A percentile compares a stretch with the other conserved stretches of the same genome.
phyloP scores from a whole-genome alignment of 1,284 basidiomycete species.

The Boletus sp. region DNA sequence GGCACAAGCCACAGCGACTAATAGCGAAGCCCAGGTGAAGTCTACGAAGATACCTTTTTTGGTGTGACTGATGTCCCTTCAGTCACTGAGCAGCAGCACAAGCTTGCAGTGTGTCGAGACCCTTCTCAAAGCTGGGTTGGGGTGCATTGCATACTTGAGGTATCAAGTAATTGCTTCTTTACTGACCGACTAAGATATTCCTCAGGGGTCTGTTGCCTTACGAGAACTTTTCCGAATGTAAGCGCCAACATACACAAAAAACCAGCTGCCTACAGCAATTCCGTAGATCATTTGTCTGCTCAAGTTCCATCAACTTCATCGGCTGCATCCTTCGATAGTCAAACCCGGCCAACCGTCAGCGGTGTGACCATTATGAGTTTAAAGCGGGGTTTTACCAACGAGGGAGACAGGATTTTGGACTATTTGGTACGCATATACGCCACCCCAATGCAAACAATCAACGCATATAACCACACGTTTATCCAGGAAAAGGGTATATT shows the following conservation, averaged over 20 bases:
- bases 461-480: slow-evolving; percentile 9
- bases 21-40: slow-evolving; percentile 30
- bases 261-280: background rate
- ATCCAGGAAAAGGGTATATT: slow-evolving; percentile 74
- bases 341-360: slow-evolving; percentile 20
- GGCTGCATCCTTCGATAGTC: slow-evolving; percentile 24
- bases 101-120: slow-evolving; percentile 68
- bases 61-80: slow-evolving; percentile 15
- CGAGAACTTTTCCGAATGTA: slow-evolving; percentile 76
- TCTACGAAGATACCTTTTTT: background rate
- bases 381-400: slow-evolving; percentile 69
- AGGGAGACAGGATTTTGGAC: slow-evolving; percentile 75
- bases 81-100: slow-evolving; percentile 53
- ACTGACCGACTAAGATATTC: slow-evolving; percentile 7
- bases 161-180: slow-evolving; percentile 21
- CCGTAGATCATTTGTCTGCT: slow-evolving; percentile 32
- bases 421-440: slow-evolving; percentile 56
- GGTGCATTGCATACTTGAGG: slow-evolving; percentile 76
- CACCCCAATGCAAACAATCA: background rate
- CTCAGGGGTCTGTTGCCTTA: slow-evolving; percentile 56
- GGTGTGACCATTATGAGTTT: slow-evolving; percentile 53
- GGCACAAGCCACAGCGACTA: slow-evolving; percentile 16
- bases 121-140: slow-evolving; percentile 66
- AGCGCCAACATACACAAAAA: slow-evolving; percentile 9
- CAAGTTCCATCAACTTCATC: slow-evolving; percentile 17